Evolutionary conservation across 345 rosid species (phyloP), one percentile per base, ranked within the genome.

Genomic region (Euphorbia lathyris): DNA sequence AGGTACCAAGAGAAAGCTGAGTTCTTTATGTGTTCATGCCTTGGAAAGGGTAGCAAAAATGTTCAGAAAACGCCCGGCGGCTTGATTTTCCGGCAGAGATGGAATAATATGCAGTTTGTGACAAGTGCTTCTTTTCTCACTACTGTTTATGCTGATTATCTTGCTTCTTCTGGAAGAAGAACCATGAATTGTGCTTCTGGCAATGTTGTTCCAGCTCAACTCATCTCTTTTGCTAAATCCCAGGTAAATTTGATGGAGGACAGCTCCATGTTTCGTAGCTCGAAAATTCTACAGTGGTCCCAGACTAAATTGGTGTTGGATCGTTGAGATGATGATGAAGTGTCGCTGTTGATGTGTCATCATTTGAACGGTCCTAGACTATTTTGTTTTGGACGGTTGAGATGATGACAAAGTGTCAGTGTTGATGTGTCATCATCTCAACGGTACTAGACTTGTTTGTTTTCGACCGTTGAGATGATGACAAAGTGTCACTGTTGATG

Each of bases 41-140:
- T 96, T 0, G 96, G 96, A 61, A 96, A 89, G 82, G 83, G 91
- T 16, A 42, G 71, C 32, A 74, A 74, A 66, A 92, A 85, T 34
- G 78, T 83, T 73, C 94, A 87, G 85, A 92, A 79, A 80, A 92
- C 97, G 63, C 97, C 99, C 0, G 99, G 97, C 7, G 99, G 99
- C 34, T 81, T 96, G 55, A 77, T 96, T 55, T 96, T 86, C 93
- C 86, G 90, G 38, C 98, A 92, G 78, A 84, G 84, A 50, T 90
- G 98, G 97, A 92, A 92, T 89, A 96, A 96, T 68, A 78, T 96
- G 98, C 98, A 96, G 79, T 96, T 90, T 12, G 99, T 90, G 55
- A 96, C 98, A 0, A 83, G 93, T 7, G 88, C 99, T 38, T 84
- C 99, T 3, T 90, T 96, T 85, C 78, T 96, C 63, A 66, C 83